Percentiles rank a stretch among this genome's conserved stretches.
These are phyloP conservation scores for Sanchytrium tribonematis DNA, from an alignment of 371 early-diverging fungal species.

Conservation along the genomic window DNA sequence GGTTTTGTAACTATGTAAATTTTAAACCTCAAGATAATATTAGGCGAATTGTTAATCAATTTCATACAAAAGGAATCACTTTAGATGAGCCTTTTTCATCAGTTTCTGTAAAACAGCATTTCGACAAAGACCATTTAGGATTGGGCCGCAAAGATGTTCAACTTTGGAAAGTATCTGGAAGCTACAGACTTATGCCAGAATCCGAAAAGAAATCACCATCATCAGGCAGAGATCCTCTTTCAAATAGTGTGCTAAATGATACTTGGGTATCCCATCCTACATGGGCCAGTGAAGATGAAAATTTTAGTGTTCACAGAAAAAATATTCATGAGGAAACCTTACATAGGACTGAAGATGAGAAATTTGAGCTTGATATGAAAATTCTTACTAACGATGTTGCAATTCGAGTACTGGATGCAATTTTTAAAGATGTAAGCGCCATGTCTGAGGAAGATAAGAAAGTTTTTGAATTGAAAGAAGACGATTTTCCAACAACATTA, in stretches of 20 bases:
- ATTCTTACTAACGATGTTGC: constrained; percentile 73
- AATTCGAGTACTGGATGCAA: constrained; percentile 67
- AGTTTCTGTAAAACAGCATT: neutral
- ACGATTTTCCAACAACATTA: neutral
- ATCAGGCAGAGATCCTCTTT: constrained; percentile 60
- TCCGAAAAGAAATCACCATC: constrained; percentile 21
- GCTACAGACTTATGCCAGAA: constrained; percentile 9
- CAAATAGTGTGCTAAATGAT: constrained; percentile 80
- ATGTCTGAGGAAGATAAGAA: constrained; percentile 4
- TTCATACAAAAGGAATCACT: neutral
- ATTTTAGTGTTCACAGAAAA: constrained; percentile 72
- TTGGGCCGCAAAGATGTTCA: neutral
- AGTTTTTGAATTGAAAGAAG: neutral
- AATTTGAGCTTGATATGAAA: constrained; percentile 90
- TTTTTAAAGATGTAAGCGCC: constrained; percentile 21
- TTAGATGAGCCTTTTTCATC: neutral
- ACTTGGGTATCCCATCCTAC: constrained; percentile 81
- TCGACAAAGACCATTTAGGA: neutral
- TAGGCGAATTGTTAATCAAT: neutral
- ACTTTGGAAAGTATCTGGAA: constrained; percentile 8
- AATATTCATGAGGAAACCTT: constrained; percentile 81
- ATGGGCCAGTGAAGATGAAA: constrained; percentile 76
- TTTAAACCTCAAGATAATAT: constrained; percentile 28
- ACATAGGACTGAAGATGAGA: constrained; percentile 88
- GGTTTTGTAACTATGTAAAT: constrained; percentile 84